A percentile compares a stretch with the other conserved stretches of the same genome.
Evolutionary conservation across 2,329 filamentous ascomycete species (phyloP).

Genomic region (Trichoderma sp.): DNA sequence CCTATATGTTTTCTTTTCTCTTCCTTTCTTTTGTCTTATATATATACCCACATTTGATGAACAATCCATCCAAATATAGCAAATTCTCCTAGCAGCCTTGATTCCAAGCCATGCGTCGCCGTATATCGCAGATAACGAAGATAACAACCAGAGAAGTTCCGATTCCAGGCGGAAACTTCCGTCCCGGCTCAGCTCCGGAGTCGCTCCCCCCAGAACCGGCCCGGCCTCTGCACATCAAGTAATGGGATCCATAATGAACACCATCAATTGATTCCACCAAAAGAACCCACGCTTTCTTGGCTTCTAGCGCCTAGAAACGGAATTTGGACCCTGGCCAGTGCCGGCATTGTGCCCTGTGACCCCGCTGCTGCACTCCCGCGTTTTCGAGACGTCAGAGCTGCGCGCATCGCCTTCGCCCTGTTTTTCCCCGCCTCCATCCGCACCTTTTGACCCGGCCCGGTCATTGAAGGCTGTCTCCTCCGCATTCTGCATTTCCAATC

Average conservation of each 20-base stretch:
- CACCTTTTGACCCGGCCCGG: constrained; percentile 11
- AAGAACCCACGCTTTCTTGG: not conserved
- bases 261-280: not conserved
- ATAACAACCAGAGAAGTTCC: not conserved
- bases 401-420: not conserved
- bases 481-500: constrained; percentile 18
- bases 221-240: not conserved
- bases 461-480: not conserved
- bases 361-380: not conserved
- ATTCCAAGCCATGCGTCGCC: not conserved
- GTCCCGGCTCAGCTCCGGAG: constrained; percentile 5
- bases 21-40: not conserved
- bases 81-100: not conserved
- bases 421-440: constrained; percentile 4
- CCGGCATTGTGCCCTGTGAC: not conserved
- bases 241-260: not conserved
- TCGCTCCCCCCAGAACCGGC: constrained; percentile 1
- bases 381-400: not conserved
- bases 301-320: not conserved
- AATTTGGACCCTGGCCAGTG: not conserved
- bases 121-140: not conserved
- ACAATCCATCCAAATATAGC: not conserved
- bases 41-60: constrained; percentile 7
- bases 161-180: not conserved
- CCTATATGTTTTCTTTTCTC: not conserved